Base-by-base conservation (phyloP, 1,284 basidiomycete genomes). In the Gomphus bonarii region DNA sequence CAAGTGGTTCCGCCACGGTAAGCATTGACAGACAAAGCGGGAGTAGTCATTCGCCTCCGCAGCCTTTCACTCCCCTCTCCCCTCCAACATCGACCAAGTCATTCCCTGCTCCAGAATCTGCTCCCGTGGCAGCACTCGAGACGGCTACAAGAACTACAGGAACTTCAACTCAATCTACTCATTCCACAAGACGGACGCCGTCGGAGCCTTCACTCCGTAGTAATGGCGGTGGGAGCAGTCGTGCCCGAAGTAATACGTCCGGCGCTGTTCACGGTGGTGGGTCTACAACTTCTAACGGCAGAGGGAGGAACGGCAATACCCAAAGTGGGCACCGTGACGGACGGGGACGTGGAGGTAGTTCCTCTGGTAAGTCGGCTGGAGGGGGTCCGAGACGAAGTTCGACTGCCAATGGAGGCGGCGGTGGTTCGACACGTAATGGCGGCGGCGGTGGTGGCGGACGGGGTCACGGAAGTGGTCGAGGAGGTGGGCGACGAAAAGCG, bases 61-160 rank as follows among this genome's bases (percentile, higher is more conserved):
- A 40, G 46, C 54, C 54, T 35, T 55, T 40, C 33, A 55, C 54
- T 2, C 54, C 54, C 9, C 42, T 55, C 5, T 55, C 54, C 9
- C 54, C 54, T 38, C 46, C 43, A 28, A 48, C 31, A 9, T 48
- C 42, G 6, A 47, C 46, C 3, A 43, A 55, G 25, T 43, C 54
- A 28, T 55, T 55, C 31, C 22, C 50, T 28, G 9, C 50, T 12
- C 22, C 52, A 14, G 38, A 54, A 10, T 11, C 11, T 8, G 14
- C 28, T 54, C 22, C 42, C 2, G 40, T 42, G 38, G 22, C 31
- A 38, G 18, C 22, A 14, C 4, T 10, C 9, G 38, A 42, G 10
- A 31, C 22, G 14, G 6, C 30, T 25, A n/a, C 33, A 10, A 36
- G 35, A 18, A 36, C 30, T 25, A n/a, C 33, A 10, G 22, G 35